Percentiles rank a stretch among this genome's conserved stretches.
phyloP scores from a whole-genome alignment of 2,329 filamentous ascomycete species.

The Xylariaceae sp. region DNA sequence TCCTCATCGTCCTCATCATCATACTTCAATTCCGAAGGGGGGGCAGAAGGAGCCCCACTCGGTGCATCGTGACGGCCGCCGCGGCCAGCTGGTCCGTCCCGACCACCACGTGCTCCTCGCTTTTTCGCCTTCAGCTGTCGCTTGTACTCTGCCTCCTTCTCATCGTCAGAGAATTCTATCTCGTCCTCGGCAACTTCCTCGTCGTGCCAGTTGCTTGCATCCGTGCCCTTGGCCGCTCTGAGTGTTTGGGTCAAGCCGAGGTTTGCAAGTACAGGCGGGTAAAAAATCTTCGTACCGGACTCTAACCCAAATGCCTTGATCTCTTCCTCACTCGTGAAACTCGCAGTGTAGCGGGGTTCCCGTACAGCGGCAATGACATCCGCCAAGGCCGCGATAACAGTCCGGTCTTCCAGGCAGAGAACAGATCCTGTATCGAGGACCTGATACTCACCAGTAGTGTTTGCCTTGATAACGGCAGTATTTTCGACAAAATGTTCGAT shows the following conservation, averaged over 20 bases:
- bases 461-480: slow-evolving; percentile 71
- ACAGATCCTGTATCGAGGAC: slow-evolving; percentile 82
- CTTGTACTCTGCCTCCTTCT: slow-evolving; percentile 83
- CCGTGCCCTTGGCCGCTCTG: slow-evolving; percentile 75
- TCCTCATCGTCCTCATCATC: slow-evolving; percentile 64
- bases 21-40: slow-evolving; percentile 52
- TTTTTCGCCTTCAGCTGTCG: slow-evolving; percentile 62
- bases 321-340: slow-evolving; percentile 64
- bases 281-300: slow-evolving; percentile 69
- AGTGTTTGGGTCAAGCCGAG: slow-evolving; percentile 85
- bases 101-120: slow-evolving; percentile 36
- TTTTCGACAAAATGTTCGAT: slow-evolving; percentile 76
- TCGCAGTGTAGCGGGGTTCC: slow-evolving; percentile 78
- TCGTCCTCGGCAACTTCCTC: slow-evolving; percentile 85
- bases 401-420: slow-evolving; percentile 70
- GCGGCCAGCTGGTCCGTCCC: slow-evolving; percentile 32
- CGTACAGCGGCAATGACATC: slow-evolving; percentile 84
- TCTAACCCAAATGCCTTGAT: slow-evolving; percentile 61
- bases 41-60: slow-evolving; percentile 30
- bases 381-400: slow-evolving; percentile 72
- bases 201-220: slow-evolving; percentile 91
- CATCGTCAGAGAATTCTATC: slow-evolving; percentile 93
- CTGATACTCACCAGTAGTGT: slow-evolving; percentile 72
- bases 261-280: slow-evolving; percentile 69
- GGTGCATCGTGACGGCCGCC: slow-evolving; percentile 34